Base-by-base conservation (phyloP, 345 rosid species). In the Pugionium dolabratum region DNA sequence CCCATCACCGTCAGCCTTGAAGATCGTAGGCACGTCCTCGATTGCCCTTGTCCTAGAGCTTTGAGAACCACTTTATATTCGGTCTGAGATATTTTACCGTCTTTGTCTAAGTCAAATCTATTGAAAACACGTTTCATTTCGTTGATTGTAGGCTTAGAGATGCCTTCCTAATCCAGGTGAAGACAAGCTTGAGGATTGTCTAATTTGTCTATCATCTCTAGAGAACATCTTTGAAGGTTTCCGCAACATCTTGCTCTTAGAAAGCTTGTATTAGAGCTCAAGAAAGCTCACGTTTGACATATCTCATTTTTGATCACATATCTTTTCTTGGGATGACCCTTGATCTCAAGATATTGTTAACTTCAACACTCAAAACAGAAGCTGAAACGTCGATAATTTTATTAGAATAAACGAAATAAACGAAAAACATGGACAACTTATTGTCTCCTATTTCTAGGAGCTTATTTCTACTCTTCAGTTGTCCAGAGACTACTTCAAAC, bases 31-130 rank as follows among this genome's bases (percentile, higher is more conserved):
- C 32, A 85, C 89, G 2, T 90, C 98, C 10, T 30, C 72, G 6
- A 59, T 59, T 45, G 35, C 46, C 61, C 85, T 76, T 85, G 89
- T 59, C 89, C 80, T 5, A 90, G 30, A 26, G 92, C 94, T 59
- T 85, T 73, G 54, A 93, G 66, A 3, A 82, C 79, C 27, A 76
- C 89, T 63, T 81, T 86, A 85, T 93, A 93, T 74, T 90, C 94
- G 32, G 66, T 71, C 78, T 79, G 94, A 36, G 96, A 90, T 33
- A 93, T 86, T 67, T 86, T 90, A 2, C 96, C 98, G 41, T 90
- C 98, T 75, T 77, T 85, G 73, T 90, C 81, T 36, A 84, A n/a
- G 35, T 88, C 94, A 54, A 90, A 85, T 49, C 81, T 90, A 48
- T 84, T 80, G 62, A 90, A 93, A 36, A 90, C 92, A 26, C 64